Percentiles rank a stretch among this genome's conserved stretches.
These are phyloP conservation scores for Calocybe cyanea DNA, from an alignment of 768 basidiomycete genomes.

Conservation along the genomic window DNA sequence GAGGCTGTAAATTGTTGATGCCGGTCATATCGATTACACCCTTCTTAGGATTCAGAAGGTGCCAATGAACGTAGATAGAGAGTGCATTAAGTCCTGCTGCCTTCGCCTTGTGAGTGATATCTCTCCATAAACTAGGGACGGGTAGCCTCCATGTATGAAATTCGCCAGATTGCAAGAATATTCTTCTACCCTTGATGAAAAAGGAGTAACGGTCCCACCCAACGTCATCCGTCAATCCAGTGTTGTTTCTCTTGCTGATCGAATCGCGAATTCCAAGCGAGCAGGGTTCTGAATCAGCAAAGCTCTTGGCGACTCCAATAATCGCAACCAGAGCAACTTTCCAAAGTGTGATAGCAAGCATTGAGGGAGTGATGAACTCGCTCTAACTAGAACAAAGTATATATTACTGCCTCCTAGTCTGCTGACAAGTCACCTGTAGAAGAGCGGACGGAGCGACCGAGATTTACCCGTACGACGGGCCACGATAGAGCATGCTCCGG, in stretches of 20 bases:
- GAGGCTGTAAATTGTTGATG: slow-evolving; percentile 13
- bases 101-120: slow-evolving; percentile 15
- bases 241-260: slow-evolving; percentile 6
- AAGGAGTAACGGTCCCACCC: slow-evolving; percentile 17
- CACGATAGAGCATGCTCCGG: too few relatives aligned
- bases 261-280: background rate
- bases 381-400: background rate
- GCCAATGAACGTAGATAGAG: slow-evolving; percentile 17
- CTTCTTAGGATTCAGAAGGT: slow-evolving; percentile 14
- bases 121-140: slow-evolving; percentile 14
- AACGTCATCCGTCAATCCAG: slow-evolving; percentile 11
- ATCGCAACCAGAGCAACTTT: slow-evolving; percentile 1
- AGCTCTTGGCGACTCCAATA: slow-evolving; percentile 3
- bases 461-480: too few relatives aligned
- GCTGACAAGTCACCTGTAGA: too few relatives aligned
- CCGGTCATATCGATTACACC: slow-evolving; percentile 16
- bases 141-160: slow-evolving; percentile 17
- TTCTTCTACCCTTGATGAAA: slow-evolving; percentile 12
- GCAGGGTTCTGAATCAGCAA: background rate
- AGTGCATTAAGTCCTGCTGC: slow-evolving; percentile 15
- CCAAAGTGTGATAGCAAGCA: background rate
- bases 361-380: background rate
- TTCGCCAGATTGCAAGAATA: slow-evolving; percentile 16
- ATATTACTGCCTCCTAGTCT: slow-evolving; percentile 2
- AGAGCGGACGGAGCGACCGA: too few relatives aligned